phyloP scores from a whole-genome alignment of 1,284 basidiomycete species.

The Grifola frondosa region DNA sequence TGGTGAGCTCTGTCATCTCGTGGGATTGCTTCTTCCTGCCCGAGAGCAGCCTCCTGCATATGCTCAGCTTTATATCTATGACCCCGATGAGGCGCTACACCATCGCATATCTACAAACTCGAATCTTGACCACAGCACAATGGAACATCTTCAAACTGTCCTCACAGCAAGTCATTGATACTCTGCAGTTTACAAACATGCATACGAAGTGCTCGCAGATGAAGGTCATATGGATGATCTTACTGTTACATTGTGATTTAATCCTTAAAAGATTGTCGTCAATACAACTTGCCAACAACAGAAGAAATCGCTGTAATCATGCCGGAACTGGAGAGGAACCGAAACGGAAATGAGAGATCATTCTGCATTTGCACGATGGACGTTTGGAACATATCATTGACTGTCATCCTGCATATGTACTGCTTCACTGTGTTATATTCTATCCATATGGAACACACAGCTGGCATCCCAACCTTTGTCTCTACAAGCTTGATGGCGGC shows the following conservation, averaged over 20 bases:
- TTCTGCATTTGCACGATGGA: conserved; percentile 26
- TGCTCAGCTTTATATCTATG: conserved; percentile 42
- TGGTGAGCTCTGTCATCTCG: conserved; percentile 37
- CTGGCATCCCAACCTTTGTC: conserved; percentile 34
- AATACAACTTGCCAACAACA: conserved; percentile 38
- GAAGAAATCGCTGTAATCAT: conserved; percentile 41
- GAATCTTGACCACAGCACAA: conserved; percentile 17
- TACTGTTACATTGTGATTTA: conserved; percentile 23
- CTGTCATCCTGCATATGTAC: conserved; percentile 32
- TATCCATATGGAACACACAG: conserved; percentile 40
- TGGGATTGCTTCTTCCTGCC: conserved; percentile 33
- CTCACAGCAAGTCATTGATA: conserved; percentile 31
- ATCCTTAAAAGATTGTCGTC: conserved; percentile 25
- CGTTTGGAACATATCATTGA: conserved; percentile 33
- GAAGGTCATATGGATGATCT: conserved; percentile 19
- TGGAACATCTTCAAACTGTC: conserved; percentile 30
- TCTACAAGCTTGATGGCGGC: background rate
- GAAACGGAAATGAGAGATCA: conserved; percentile 31
- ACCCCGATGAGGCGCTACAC: conserved; percentile 31
- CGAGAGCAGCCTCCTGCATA: conserved; percentile 25
- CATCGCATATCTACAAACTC: conserved; percentile 5
- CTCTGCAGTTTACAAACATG: conserved; percentile 29
- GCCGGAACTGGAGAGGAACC: conserved; percentile 23
- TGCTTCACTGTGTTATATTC: conserved; percentile 38
- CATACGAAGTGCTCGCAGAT: conserved; percentile 29